A percentile compares a stretch with the other conserved stretches of the same genome.
Evolutionary conservation across 228 moss, liverwort and hornwort species (phyloP).

Genomic region (Sphagnum fallax): DNA sequence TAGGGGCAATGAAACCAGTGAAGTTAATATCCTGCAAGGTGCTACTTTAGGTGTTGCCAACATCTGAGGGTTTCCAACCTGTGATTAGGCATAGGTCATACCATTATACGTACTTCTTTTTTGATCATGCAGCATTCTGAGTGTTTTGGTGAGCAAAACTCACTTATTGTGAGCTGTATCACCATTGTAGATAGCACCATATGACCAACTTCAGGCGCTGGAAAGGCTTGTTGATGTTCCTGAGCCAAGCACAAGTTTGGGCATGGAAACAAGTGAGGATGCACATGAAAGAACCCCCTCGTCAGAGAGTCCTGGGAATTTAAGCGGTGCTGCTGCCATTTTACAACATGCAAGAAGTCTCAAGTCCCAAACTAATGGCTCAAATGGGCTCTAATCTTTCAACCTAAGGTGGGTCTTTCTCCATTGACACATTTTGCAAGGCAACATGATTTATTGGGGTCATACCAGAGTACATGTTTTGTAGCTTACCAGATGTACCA

Average conservation of each 20-base stretch:
- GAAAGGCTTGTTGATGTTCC: slow-evolving; percentile 82
- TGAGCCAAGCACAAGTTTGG: slow-evolving; percentile 19
- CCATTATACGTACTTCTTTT: not conserved
- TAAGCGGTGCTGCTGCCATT: slow-evolving; percentile 41
- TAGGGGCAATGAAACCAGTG: too few species aligned
- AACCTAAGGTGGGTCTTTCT: too few species aligned
- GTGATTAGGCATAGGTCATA: not conserved
- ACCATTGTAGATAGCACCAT: slow-evolving; percentile 71
- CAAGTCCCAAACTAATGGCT: too few species aligned
- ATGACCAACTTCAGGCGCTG: slow-evolving; percentile 69
- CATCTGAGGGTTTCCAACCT: not conserved
- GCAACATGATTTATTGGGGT: too few species aligned
- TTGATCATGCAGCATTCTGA: too few species aligned
- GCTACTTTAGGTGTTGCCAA: too few species aligned
- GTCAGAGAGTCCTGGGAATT: slow-evolving; percentile 11
- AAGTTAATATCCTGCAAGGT: too few species aligned
- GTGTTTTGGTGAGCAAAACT: too few species aligned
- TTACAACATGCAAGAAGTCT: slow-evolving; percentile 36
- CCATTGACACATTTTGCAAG: too few species aligned
- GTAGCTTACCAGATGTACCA: too few species aligned
- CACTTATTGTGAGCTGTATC: not conserved
- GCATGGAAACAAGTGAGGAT: slow-evolving; percentile 6
- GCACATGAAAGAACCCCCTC: not conserved
- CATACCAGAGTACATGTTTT: too few species aligned
- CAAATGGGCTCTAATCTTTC: too few species aligned